Conservation (phyloP, 139 green algal species). For the Coelastrella sp. region DNA sequence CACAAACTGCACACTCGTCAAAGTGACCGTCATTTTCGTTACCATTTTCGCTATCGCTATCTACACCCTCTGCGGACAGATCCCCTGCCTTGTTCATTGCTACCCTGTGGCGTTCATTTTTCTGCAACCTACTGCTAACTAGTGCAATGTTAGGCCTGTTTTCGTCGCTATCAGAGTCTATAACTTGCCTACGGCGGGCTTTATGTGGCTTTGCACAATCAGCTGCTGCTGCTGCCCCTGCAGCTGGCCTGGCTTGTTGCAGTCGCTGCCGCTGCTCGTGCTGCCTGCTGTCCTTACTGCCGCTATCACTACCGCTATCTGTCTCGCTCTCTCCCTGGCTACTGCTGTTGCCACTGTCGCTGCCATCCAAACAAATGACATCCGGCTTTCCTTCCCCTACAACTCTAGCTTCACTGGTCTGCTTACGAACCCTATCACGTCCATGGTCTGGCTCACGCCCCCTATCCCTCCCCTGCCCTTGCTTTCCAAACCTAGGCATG, state of each 20-base stretch:
- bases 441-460: too few relatives aligned
- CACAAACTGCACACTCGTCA: slow-evolving; percentile 56
- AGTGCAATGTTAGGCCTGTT: too few relatives aligned
- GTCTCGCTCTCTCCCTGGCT: not conserved
- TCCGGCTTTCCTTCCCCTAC: not conserved
- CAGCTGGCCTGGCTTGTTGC: not conserved
- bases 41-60: not conserved
- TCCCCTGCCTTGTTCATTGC: not conserved
- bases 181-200: not conserved
- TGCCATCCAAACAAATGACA: not conserved
- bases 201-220: not conserved
- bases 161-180: not conserved
- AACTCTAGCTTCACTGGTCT: not conserved
- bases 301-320: not conserved
- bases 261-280: not conserved
- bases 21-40: slow-evolving; percentile 1
- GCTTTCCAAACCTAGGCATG: too few relatives aligned
- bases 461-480: too few relatives aligned
- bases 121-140: too few relatives aligned
- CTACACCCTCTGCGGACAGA: too few relatives aligned
- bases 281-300: not conserved
- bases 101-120: not conserved
- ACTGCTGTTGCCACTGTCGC: not conserved
- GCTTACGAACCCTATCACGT: not conserved
- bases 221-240: not conserved